Conservation (phyloP, 108 stramenopile genomes). For the Stephanodiscus triporus region DNA sequence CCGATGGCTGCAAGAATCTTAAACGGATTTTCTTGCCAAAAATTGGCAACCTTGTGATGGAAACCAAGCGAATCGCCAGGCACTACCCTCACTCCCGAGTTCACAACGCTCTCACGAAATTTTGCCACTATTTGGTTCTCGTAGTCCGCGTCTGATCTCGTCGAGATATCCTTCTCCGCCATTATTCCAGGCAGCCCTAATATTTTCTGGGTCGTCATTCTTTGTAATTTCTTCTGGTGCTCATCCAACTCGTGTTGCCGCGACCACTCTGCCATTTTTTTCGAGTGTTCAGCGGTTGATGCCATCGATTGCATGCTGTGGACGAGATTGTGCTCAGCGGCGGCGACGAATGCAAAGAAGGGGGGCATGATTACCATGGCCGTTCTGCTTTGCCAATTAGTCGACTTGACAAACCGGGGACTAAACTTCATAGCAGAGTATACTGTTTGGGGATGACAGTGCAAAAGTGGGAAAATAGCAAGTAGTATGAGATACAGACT, state of each 20-base stretch:
- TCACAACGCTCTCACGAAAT: conserved; percentile 57
- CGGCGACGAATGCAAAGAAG: conserved; percentile 71
- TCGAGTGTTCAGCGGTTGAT: conserved; percentile 62
- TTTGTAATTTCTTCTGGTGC: conserved; percentile 35
- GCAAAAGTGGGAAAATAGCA: not conserved
- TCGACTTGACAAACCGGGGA: conserved; percentile 54
- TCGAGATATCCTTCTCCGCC: conserved; percentile 3
- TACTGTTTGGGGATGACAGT: not conserved
- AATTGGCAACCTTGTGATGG: conserved; percentile 76
- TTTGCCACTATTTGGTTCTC: conserved; percentile 41
- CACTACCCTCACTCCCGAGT: conserved; percentile 76
- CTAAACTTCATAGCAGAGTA: conserved; percentile 53
- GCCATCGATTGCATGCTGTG: conserved; percentile 80
- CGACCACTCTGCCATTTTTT: conserved; percentile 74
- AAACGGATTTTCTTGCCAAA: conserved; percentile 79
- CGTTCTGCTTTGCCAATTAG: conserved; percentile 76
- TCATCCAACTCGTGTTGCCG: conserved; percentile 49
- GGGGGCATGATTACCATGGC: conserved; percentile 84
- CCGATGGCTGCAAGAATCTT: conserved; percentile 67
- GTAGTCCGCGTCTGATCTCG: conserved; percentile 18
- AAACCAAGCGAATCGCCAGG: conserved; percentile 51
- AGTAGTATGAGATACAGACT: not conserved
- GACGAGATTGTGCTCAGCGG: conserved; percentile 63
- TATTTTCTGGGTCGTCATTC: conserved; percentile 46
- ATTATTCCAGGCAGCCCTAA: conserved; percentile 42